A percentile compares a stretch with the other conserved stretches of the same genome.
These are phyloP conservation scores for Anethum foeniculum DNA, from an alignment of 140 eudicot species.

Conservation along the genomic window DNA sequence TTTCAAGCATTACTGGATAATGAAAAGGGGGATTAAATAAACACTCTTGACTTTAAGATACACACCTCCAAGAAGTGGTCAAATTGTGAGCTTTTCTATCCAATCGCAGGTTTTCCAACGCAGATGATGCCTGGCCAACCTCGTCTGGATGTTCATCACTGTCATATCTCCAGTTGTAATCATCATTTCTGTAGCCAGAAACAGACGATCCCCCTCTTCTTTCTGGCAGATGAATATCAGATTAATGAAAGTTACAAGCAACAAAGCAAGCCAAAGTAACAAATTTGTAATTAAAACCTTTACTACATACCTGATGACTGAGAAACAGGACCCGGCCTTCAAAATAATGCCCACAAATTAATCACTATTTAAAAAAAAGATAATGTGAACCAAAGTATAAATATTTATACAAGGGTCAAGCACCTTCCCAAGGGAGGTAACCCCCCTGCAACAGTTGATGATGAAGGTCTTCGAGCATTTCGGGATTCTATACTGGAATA, in stretches of 20 bases:
- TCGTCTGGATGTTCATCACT: conserved; percentile 64
- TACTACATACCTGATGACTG: conserved; percentile 74
- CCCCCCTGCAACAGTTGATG: conserved; percentile 89
- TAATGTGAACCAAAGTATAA: neutral
- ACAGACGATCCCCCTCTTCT: conserved; percentile 75
- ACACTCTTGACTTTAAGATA: conserved; percentile 2
- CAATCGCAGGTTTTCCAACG: conserved; percentile 83
- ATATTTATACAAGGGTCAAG: neutral
- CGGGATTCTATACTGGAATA: conserved; percentile 53
- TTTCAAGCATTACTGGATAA: neutral
- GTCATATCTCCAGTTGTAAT: conserved; percentile 85
- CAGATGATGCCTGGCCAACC: conserved; percentile 59
- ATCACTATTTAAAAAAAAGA: conserved; percentile 2
- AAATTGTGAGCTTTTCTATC: conserved; percentile 81
- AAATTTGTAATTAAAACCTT: neutral
- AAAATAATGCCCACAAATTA: conserved; percentile 20
- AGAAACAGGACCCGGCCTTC: conserved; percentile 58
- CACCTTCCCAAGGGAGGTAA: conserved; percentile 95
- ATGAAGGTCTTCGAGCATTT: conserved; percentile 57
- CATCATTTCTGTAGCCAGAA: conserved; percentile 77
- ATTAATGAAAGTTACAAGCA: neutral
- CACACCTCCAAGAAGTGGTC: conserved; percentile 87
- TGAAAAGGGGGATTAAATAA: neutral
- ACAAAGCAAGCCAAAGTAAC: neutral
- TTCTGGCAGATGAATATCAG: conserved; percentile 32